Evolutionary conservation across 768 basidiomycete genomes (phyloP), one percentile per base, ranked within the genome.

Genomic region (Paxillus rubicundulus): DNA sequence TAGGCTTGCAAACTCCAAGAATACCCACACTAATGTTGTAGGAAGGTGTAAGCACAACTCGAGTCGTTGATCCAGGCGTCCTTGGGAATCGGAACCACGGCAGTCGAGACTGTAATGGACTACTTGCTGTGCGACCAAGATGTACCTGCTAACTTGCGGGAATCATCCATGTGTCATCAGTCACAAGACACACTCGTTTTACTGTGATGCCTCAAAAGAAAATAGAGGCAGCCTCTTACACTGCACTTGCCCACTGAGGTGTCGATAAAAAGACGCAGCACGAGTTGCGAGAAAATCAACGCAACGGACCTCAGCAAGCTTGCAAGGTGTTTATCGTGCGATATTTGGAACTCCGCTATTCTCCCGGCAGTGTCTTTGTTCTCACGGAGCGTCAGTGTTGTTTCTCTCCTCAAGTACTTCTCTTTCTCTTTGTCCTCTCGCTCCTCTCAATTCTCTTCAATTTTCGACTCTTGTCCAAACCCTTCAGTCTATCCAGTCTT

Each of bases 181-280:
- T 97, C 68, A 96, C 79, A 82, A 95, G 51, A 91, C 92, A 62
- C 95, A 94, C 76, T 97, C 93, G 76, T 92, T 12, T 92, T 61
- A 92, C 93, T 37, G 36, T 37, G 36, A 37, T 37, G 36, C 24
- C 5, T 4, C 24, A 24, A 24, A 24, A 24, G 6, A 24, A 37
- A 37, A 37, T n/a, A 37, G 13, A 37, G 36, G n/a, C 36, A 37
- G 36, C 36, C 13, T 37, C 36, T n/a, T 38, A 38, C 7, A 38
- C 37, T 18, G 14, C 36, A 37, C 37, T 17, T n/a, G 8, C 24
- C 17, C 10, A 7, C 17, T 38, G 6, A 38, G n/a, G n/a, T 17
- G 37, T 38, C 8, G 37, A 17, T 38, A 38, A 38, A 38, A 38
- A n/a, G n/a, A 17, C 17, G 37, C 17, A 17, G 2, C 24, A 24